phyloP scores from a whole-genome alignment of 2,329 filamentous ascomycete species.

The Metarhizium sp. region DNA sequence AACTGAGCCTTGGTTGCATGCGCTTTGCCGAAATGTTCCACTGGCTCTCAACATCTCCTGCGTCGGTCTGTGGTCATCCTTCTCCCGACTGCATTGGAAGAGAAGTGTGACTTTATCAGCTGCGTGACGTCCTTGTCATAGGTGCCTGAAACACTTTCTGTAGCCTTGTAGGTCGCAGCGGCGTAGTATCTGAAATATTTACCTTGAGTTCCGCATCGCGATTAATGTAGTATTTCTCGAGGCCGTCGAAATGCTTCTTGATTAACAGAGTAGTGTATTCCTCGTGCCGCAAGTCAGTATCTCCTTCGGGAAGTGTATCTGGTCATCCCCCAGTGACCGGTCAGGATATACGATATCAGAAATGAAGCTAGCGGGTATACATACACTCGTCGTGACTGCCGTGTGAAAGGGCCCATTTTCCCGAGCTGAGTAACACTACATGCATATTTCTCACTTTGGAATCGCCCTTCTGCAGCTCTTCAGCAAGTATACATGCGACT shows the following conservation, averaged over 20 bases:
- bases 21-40: too few relatives aligned
- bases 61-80: conserved; percentile 21
- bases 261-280: conserved; percentile 39
- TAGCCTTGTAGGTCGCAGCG: conserved; percentile 43
- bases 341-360: not conserved
- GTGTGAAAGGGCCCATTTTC: conserved; percentile 49
- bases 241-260: conserved; percentile 39
- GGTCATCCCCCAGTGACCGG: rapidly evolving
- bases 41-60: conserved; percentile 20
- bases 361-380: conserved; percentile 33
- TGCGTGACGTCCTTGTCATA: not conserved
- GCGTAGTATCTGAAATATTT: conserved; percentile 44
- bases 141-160: conserved; percentile 1
- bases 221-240: conserved; percentile 36
- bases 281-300: conserved; percentile 43
- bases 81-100: conserved; percentile 12
- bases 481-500: conserved; percentile 46
- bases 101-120: not conserved
- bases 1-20: too few relatives aligned
- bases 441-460: conserved; percentile 26
- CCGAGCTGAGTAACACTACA: conserved; percentile 41
- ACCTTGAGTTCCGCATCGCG: conserved; percentile 36
- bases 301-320: conserved; percentile 19
- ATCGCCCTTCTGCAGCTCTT: conserved; percentile 41
- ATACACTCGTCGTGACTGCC: conserved; percentile 34